Evolutionary conservation across 441 rosid genomes (phyloP).

Genomic region (Daphne laureola): DNA sequence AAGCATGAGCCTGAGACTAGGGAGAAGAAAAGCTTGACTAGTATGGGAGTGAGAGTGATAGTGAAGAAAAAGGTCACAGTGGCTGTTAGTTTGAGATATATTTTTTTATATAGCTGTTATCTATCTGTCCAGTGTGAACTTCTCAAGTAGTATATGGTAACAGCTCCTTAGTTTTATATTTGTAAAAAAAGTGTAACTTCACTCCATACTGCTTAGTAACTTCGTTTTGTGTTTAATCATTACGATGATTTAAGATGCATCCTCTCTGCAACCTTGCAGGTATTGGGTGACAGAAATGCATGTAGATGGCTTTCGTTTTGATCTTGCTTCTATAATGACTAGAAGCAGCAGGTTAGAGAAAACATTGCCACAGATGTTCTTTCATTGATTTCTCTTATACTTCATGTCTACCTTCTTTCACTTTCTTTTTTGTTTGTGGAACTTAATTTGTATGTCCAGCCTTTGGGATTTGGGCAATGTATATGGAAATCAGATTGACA

Average conservation of each 20-base stretch:
- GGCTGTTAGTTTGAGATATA: too few species aligned
- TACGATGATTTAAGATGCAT: neutral
- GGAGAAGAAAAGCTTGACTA: too few species aligned
- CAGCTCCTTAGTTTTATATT: too few species aligned
- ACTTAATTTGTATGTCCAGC: constrained; percentile 27
- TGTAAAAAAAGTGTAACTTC: too few species aligned
- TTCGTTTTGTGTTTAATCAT: too few species aligned
- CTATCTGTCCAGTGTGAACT: too few species aligned
- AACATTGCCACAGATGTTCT: constrained; percentile 7
- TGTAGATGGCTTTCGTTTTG: constrained; percentile 98
- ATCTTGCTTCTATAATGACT: constrained; percentile 96
- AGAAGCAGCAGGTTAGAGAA: constrained; percentile 72
- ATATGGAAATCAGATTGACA: constrained; percentile 60
- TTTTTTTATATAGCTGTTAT: too few species aligned
- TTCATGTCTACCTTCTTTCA: constrained; percentile 4
- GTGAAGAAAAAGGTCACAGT: too few species aligned
- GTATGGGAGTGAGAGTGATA: too few species aligned
- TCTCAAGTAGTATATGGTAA: too few species aligned
- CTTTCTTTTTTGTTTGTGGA: constrained; percentile 15
- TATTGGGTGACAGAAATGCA: constrained; percentile 98
- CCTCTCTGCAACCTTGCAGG: constrained; percentile 36
- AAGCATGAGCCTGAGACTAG: too few species aligned
- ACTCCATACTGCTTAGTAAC: too few species aligned
- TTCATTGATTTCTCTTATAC: constrained; percentile 3
- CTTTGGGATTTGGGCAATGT: constrained; percentile 91